phyloP scores from a whole-genome alignment of 768 basidiomycete species.

The Amanita muscaria region DNA sequence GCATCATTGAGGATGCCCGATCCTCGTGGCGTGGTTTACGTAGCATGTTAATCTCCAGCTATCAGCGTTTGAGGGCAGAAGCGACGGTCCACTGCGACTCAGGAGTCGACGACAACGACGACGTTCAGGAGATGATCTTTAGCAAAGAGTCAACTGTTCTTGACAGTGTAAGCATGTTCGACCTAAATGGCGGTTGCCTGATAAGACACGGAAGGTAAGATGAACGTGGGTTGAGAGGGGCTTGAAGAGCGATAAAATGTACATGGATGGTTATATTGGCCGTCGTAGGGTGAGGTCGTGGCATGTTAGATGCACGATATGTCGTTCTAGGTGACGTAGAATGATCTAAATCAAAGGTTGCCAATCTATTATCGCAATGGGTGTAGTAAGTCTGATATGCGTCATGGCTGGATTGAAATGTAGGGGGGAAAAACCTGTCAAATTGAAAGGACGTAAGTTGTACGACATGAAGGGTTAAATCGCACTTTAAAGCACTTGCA shows the following conservation, averaged over 20 bases:
- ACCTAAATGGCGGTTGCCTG: background rate
- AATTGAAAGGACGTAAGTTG: background rate
- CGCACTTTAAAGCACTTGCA: background rate
- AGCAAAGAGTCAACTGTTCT: slow-evolving; percentile 5
- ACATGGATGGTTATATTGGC: slow-evolving; percentile 7
- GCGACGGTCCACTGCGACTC: background rate
- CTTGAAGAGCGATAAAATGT: background rate
- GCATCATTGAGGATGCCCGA: background rate
- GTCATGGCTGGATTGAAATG: background rate
- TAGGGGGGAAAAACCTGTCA: slow-evolving; percentile 1
- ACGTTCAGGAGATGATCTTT: background rate
- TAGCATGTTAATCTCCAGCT: slow-evolving; percentile 1
- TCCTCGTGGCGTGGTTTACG: slow-evolving; percentile 1
- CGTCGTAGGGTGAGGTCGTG: background rate
- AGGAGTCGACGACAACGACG: background rate
- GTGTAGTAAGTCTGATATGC: background rate
- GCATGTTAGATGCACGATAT: background rate
- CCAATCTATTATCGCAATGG: background rate
- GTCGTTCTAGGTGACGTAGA: slow-evolving; percentile 4
- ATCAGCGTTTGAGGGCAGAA: background rate
- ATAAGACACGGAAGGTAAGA: slow-evolving; percentile 3
- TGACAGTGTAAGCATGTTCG: slow-evolving; percentile 2
- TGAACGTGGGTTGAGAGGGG: slow-evolving; percentile 1
- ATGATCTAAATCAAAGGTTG: background rate
- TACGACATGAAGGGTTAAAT: slow-evolving; percentile 1